Percentiles rank a stretch among this genome's conserved stretches.
These are phyloP conservation scores for Candida methanosorbosa DNA, from an alignment of 805 yeast species.

Conservation along the genomic window DNA sequence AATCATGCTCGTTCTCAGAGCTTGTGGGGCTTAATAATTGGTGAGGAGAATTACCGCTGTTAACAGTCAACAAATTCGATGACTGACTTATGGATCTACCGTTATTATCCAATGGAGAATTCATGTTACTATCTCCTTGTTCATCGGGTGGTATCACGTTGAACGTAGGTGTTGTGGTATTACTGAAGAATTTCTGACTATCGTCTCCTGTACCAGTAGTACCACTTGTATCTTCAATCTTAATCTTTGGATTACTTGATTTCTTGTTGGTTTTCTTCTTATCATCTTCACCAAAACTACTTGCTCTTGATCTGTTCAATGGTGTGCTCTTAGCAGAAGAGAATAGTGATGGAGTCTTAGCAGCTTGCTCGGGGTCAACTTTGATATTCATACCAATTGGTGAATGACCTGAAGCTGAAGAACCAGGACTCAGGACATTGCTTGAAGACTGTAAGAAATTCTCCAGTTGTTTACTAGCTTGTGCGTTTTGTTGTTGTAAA, in stretches of 20 bases:
- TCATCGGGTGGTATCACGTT: too few relatives aligned
- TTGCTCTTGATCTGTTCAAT: slow-evolving; percentile 20
- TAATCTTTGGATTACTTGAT: slow-evolving; percentile 9
- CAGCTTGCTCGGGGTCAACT: slow-evolving; percentile 32
- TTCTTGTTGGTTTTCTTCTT: background rate
- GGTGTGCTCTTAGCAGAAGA: slow-evolving; percentile 39
- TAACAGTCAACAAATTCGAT: background rate
- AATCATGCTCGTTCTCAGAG: slow-evolving; percentile 19
- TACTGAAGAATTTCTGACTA: background rate
- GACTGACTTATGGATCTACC: background rate
- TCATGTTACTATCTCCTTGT: background rate
- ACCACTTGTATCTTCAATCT: slow-evolving; percentile 14
- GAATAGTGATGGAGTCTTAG: slow-evolving; percentile 48
- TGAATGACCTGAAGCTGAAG: background rate
- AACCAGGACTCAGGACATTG: background rate
- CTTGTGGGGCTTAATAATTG: slow-evolving; percentile 1
- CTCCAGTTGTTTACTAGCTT: background rate
- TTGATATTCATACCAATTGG: slow-evolving; percentile 8
- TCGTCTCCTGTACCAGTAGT: background rate
- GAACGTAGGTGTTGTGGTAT: background rate
- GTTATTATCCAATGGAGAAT: background rate
- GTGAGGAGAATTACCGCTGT: background rate
- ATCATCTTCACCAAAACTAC: slow-evolving; percentile 10
- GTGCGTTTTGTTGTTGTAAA: slow-evolving; percentile 9
- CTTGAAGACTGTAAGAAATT: too few relatives aligned